Percentiles rank a stretch among this genome's conserved stretches.
Conservation (phyloP, 192 early-diverging fungal species). For the Powellomyces hirtus region DNA sequence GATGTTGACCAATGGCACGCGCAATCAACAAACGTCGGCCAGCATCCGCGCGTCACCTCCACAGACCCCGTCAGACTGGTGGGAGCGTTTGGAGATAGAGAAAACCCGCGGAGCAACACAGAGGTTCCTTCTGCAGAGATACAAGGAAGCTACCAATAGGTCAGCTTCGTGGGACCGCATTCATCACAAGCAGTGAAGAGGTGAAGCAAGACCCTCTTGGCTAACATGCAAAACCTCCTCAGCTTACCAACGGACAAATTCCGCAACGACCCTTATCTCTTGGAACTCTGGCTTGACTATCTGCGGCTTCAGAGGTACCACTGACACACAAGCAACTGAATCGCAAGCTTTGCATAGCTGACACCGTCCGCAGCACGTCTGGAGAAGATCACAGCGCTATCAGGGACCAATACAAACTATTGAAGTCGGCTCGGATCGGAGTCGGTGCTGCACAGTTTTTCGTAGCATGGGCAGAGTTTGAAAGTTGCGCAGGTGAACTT, state of each 20-base stretch:
- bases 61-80: conserved; percentile 9
- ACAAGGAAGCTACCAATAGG: conserved; percentile 17
- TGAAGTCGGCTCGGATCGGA: conserved; percentile 29
- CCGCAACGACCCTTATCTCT: conserved; percentile 13
- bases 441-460: conserved; percentile 23
- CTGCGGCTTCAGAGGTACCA: conserved; percentile 13
- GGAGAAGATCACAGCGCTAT: conserved; percentile 26
- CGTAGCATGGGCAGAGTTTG: conserved; percentile 40
- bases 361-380: neutral
- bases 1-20: too few species aligned
- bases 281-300: conserved; percentile 29
- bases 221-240: neutral
- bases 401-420: conserved; percentile 40
- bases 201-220: neutral
- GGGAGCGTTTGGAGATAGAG: conserved; percentile 5
- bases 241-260: conserved; percentile 1
- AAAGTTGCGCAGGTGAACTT: conserved; percentile 13
- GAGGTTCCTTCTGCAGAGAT: neutral
- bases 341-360: neutral
- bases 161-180: neutral
- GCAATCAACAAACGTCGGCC: too few species aligned
- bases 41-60: neutral
- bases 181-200: too few species aligned
- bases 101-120: conserved; percentile 3
- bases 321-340: neutral